phyloP scores from a whole-genome alignment of 2,329 filamentous ascomycete species.

The Apiospora phragmitis region DNA sequence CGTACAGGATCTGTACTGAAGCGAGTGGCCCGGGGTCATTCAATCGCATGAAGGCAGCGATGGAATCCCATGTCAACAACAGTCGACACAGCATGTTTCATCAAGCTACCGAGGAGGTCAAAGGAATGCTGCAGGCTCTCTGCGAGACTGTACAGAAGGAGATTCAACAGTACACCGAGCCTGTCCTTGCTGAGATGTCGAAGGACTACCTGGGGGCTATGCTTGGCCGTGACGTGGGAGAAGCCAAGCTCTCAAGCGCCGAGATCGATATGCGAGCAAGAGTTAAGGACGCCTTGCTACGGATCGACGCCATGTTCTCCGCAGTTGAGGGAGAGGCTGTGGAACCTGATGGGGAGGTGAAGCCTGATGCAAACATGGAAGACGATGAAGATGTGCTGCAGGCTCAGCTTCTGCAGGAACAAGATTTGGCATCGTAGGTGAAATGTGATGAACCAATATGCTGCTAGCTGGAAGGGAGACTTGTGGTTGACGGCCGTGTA shows the following conservation, averaged over 20 bases:
- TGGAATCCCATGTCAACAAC: slow-evolving; percentile 44
- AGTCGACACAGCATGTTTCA: slow-evolving; percentile 50
- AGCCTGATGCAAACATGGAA: not conserved
- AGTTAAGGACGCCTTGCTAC: slow-evolving; percentile 12
- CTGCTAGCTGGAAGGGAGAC: not conserved
- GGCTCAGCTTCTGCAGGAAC: not conserved
- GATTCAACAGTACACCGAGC: slow-evolving; percentile 7
- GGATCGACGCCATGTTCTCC: not conserved
- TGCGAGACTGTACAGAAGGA: slow-evolving; percentile 17
- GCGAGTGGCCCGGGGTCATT: slow-evolving; percentile 2
- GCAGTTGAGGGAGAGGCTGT: not conserved
- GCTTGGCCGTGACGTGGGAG: slow-evolving; percentile 17
- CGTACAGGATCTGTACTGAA: not conserved
- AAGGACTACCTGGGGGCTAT: slow-evolving; percentile 15
- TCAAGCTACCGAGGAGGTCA: slow-evolving; percentile 42
- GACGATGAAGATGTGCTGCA: not conserved
- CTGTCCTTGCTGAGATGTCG: not conserved
- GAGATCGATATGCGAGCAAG: slow-evolving; percentile 19
- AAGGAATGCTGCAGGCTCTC: slow-evolving; percentile 40
- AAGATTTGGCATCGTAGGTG: not conserved
- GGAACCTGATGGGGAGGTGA: not conserved
- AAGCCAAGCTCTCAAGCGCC: slow-evolving; percentile 12
- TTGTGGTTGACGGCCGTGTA: no score
- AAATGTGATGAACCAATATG: not conserved
- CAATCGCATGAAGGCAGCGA: slow-evolving; percentile 51